A percentile compares a stretch with the other conserved stretches of the same genome.
These are phyloP conservation scores for Leccinum aurantiacum DNA, from an alignment of 768 basidiomycete species.

Conservation along the genomic window DNA sequence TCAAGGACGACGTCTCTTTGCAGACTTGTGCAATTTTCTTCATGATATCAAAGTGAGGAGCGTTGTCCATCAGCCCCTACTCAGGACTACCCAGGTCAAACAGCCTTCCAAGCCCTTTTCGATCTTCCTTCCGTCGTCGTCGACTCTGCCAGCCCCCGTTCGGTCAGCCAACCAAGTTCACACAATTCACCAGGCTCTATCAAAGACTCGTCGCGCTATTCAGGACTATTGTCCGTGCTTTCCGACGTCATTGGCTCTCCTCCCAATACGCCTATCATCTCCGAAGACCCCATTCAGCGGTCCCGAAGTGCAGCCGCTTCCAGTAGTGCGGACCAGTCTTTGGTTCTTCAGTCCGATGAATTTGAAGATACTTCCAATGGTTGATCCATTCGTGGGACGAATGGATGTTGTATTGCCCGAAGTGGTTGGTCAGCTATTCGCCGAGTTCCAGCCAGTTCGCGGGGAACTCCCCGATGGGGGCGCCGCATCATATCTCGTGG, in stretches of 20 bases:
- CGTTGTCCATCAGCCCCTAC: slow-evolving; percentile 43
- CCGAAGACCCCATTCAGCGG: not conserved
- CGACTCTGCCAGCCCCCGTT: slow-evolving; percentile 31
- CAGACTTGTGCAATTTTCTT: slow-evolving; percentile 76
- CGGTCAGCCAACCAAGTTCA: slow-evolving; percentile 28
- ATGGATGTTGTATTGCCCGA: not conserved
- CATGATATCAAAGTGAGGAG: slow-evolving; percentile 49
- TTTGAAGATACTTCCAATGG: slow-evolving; percentile 4
- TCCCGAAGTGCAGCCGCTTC: not conserved
- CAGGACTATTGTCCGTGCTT: slow-evolving; percentile 59
- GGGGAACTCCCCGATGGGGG: not conserved
- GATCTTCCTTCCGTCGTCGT: slow-evolving; percentile 30
- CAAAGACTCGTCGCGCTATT: slow-evolving; percentile 59
- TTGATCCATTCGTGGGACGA: not conserved
- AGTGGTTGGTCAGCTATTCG: not conserved
- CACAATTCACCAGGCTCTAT: not conserved
- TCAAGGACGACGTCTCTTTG: slow-evolving; percentile 75
- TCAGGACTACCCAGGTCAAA: slow-evolving; percentile 28
- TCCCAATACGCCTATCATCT: not conserved
- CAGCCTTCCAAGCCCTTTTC: slow-evolving; percentile 9
- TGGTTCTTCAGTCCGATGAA: slow-evolving; percentile 2
- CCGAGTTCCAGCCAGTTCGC: not conserved
- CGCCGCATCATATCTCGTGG: slow-evolving; percentile 11
- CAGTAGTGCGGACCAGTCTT: not conserved
- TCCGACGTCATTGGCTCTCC: slow-evolving; percentile 60